Evolutionary conservation across 352 stramenopile genomes (phyloP).

Genomic region (Globisporangium nodosum): DNA sequence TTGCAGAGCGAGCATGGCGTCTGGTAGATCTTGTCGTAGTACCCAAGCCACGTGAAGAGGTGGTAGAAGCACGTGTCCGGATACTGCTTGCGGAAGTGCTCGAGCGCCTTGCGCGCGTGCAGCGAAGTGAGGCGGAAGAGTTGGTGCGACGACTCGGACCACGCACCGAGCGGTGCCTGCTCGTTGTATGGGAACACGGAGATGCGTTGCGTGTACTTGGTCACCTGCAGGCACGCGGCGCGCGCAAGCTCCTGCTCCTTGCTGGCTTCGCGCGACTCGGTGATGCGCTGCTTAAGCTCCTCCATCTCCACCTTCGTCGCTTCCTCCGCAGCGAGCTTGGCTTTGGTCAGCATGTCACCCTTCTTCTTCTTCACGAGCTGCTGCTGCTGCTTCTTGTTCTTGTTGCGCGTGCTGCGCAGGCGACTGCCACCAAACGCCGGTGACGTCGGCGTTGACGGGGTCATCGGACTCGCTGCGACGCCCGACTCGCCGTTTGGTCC

Average conservation of each 20-base stretch:
- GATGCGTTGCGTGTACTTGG: conserved; percentile 83
- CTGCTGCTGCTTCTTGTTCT: conserved; percentile 79
- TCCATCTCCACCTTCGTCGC: conserved; percentile 87
- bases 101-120: conserved; percentile 68
- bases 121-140: conserved; percentile 76
- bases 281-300: conserved; percentile 77
- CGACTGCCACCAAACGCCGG: conserved; percentile 64
- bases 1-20: conserved; percentile 82
- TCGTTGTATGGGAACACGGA: conserved; percentile 81
- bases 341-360: conserved; percentile 82
- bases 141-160: conserved; percentile 76
- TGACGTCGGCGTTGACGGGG: conserved; percentile 77
- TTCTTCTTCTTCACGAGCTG: conserved; percentile 87
- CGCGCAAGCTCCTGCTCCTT: conserved; percentile 78
- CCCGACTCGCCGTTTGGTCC: conserved; percentile 75
- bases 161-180: conserved; percentile 63
- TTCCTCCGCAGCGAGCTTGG: conserved; percentile 79
- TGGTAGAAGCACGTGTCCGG: conserved; percentile 85
- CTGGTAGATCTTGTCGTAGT: conserved; percentile 88
- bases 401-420: conserved; percentile 73
- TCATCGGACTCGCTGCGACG: conserved; percentile 83
- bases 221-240: conserved; percentile 67
- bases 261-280: conserved; percentile 66
- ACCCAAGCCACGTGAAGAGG: conserved; percentile 80
- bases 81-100: conserved; percentile 82